These are phyloP conservation scores for Microstegium vimineum DNA, from an alignment of 176 grass and related monocot species.

Conservation along the genomic window DNA sequence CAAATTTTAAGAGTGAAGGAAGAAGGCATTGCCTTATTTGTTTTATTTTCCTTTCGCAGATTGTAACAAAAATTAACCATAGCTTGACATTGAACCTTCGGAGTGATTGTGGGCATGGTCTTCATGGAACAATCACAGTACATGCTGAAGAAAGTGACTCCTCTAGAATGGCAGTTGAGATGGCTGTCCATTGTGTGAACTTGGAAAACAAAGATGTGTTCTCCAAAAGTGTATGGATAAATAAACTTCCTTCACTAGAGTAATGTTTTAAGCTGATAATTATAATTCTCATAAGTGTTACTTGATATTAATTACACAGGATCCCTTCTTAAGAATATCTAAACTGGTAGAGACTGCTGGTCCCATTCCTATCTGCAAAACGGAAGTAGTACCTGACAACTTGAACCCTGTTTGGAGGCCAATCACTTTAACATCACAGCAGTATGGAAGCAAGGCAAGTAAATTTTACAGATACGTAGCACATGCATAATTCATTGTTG, in stretches of 20 bases:
- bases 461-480: neutral
- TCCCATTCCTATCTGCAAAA: constrained; percentile 87
- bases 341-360: constrained; percentile 58
- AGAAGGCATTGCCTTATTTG: neutral
- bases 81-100: constrained; percentile 64
- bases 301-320: constrained; percentile 49
- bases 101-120: constrained; percentile 27
- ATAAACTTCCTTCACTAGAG: neutral
- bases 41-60: constrained; percentile 46
- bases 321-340: constrained; percentile 89
- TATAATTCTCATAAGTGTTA: neutral
- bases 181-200: constrained; percentile 55
- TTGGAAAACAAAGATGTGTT: constrained; percentile 86
- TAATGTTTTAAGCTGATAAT: neutral
- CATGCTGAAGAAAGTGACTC: constrained; percentile 78
- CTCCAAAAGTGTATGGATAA: constrained; percentile 87
- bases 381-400: constrained; percentile 73
- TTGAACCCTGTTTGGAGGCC: constrained; percentile 88
- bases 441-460: constrained; percentile 91
- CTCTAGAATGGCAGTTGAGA: constrained; percentile 70
- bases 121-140: constrained; percentile 57
- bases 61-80: constrained; percentile 70
- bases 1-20: constrained; percentile 5
- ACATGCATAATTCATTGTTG: constrained; percentile 14
- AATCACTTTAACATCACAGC: constrained; percentile 70